Base-by-base conservation (phyloP, 2,329 filamentous ascomycete species). In the Colletotrichum musicola region DNA sequence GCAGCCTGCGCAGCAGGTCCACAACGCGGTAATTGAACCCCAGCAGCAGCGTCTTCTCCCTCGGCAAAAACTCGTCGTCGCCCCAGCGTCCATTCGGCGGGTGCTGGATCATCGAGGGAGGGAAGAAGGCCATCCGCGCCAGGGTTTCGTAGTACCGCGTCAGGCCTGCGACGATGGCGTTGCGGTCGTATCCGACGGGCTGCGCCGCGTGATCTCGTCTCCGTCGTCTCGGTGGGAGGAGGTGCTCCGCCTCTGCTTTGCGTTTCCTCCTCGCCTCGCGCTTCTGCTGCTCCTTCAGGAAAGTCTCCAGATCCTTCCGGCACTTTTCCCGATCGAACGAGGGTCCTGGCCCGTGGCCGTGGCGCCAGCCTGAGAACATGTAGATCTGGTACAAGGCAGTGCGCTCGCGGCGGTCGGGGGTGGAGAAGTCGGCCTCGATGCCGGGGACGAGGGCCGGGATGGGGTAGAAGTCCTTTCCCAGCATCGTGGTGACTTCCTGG, bases 401-500 rank as follows among this genome's bases (percentile, higher is more conserved):
- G 12, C 18, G 4, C 57, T 60, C 57, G 5, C 57, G 44, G 44
- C 44, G 44, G 20, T 60, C 57, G 27, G 25, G 57, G 18, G 57
- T 60, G 42, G 14, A 60, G 46, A 60, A 60, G n/a, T 50, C 57
- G 27, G 57, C 20, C 44, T 14, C 57, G 44, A 60, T 35, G 30
- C 46, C 13, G n/a, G 30, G 22, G 25, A 60, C 13, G 44, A 60
- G 44, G 25, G 44, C 57, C 10, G 57, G 57, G 38, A 60, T 20
- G 13, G 57, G 57, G n/a, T 60, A 62, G 50, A 46, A 40, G 60
- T 62, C 60, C 14, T 55, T 55, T 49, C 60, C 50, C 6, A 62
- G 16, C 50, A 62, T 62, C 25, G 47, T 2, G 22, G 38, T 30
- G 1, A 55, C 25, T 7, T 55, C 50, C 16, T 30, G n/a, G 38